Base-by-base conservation (phyloP, 805 yeast genomes). In the Blastobotrys peoriensis region DNA sequence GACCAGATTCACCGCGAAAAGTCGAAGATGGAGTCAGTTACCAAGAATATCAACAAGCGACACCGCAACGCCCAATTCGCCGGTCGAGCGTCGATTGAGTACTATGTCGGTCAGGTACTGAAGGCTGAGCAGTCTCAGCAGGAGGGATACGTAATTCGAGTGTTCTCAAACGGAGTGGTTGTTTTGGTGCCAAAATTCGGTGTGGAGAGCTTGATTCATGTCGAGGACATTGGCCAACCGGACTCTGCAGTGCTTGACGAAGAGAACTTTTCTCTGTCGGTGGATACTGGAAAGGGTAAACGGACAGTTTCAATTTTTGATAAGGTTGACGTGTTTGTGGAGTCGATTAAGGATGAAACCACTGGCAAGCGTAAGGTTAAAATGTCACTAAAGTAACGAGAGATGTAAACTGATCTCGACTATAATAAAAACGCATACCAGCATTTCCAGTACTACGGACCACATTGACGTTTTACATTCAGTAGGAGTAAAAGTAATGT, bases 61-160 rank as follows among this genome's bases (percentile, higher is more conserved):
- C 99, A 93, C 64, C 79, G 98, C 66, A 93, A 93, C 62, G 98
- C 98, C 0, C 99, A 93, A 67, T 86, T 91, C 71, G 99, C 99
- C 1, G 99, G 98, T 33, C 77, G 99, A 61, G 97, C 98, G 17
- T 85, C 95, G 61, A 86, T 93, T 49, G 98, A 93, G 63, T 93
- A 93, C 67, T 93, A 86, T 59, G 98, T 93, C 40, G 99, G 99
- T 5, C 98, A 93, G 68, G 96, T 91, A 35, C 84, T 93, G 85
- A 85, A 86, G 62, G 81, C 81, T 60, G 81, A 81, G 55, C 88
- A 86, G 58, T 70, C 83, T 30, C 71, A 71, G 13, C 95, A 86
- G 61, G 88, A 86, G 52, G 98, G 98, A 6, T 89, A 86, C 57
- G 82, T 89, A 22, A 88, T 91, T 59, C 85, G 86, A 62, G 93